Evolutionary conservation across 805 yeast species (phyloP).

Genomic region (Aciculoconidium aculeatum): DNA sequence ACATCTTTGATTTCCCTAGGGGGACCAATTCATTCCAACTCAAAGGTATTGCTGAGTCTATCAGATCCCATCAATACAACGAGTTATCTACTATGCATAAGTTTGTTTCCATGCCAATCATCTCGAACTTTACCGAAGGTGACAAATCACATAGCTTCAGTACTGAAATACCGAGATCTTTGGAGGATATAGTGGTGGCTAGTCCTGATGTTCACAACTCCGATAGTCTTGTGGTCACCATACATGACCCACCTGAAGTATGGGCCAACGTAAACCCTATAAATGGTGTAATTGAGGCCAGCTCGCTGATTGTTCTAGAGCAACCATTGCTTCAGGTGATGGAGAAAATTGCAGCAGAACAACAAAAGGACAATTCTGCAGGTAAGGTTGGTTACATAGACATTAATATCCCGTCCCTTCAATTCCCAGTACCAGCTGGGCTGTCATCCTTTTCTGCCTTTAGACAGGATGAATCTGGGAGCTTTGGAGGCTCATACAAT

Average conservation of each 20-base stretch:
- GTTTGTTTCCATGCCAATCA: slow-evolving; percentile 66
- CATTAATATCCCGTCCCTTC: slow-evolving; percentile 65
- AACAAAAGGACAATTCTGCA: slow-evolving; percentile 14
- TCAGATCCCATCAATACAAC: slow-evolving; percentile 64
- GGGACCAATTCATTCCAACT: slow-evolving; percentile 23
- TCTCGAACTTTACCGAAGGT: slow-evolving; percentile 22
- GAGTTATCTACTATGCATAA: slow-evolving; percentile 48
- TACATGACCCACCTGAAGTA: slow-evolving; percentile 89
- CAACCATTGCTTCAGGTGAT: slow-evolving; percentile 59
- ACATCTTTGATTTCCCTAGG: slow-evolving; percentile 31
- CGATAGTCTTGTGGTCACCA: slow-evolving; percentile 59
- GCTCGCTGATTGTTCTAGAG: slow-evolving; percentile 69
- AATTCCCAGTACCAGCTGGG: slow-evolving; percentile 22
- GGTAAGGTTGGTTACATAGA: slow-evolving; percentile 70
- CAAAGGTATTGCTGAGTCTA: slow-evolving; percentile 62
- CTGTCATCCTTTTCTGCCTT: slow-evolving; percentile 7
- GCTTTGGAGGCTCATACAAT: slow-evolving; percentile 36
- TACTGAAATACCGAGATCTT: slow-evolving; percentile 41
- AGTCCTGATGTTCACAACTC: slow-evolving; percentile 61
- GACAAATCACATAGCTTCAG: slow-evolving; percentile 22
- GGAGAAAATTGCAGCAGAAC: slow-evolving; percentile 44
- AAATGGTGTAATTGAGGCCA: slow-evolving; percentile 70
- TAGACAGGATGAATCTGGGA: slow-evolving; percentile 32
- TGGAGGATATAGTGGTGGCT: slow-evolving; percentile 64
- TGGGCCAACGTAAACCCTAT: slow-evolving; percentile 84